Evolutionary conservation across 352 stramenopile genomes (phyloP).

Genomic region (Plasmopara viticola): DNA sequence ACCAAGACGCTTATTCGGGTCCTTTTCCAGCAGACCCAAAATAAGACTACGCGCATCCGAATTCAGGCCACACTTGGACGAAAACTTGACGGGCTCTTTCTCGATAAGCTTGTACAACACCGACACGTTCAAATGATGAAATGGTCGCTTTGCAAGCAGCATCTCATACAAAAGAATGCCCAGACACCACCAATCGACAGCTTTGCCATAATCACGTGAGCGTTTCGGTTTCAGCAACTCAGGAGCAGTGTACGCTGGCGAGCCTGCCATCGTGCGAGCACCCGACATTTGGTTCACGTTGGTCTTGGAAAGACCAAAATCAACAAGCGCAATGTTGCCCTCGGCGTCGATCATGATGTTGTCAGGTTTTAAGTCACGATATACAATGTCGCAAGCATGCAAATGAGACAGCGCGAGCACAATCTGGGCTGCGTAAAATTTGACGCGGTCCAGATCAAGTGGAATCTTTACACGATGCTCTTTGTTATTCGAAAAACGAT

Average conservation of each 20-base stretch:
- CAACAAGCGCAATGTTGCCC: conserved; percentile 91
- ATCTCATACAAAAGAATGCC: conserved; percentile 91
- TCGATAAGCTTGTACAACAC: conserved; percentile 89
- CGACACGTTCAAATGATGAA: conserved; percentile 88
- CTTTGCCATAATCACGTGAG: conserved; percentile 81
- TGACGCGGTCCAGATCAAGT: conserved; percentile 68
- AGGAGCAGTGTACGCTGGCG: conserved; percentile 73
- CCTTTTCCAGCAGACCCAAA: conserved; percentile 73
- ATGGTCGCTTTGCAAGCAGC: conserved; percentile 86
- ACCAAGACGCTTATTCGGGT: conserved; percentile 75
- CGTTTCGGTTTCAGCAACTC: conserved; percentile 81
- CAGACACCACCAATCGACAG: conserved; percentile 84
- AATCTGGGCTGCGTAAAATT: conserved; percentile 91
- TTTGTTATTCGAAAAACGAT: conserved; percentile 88
- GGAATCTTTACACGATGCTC: conserved; percentile 84
- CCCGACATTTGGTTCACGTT: conserved; percentile 82
- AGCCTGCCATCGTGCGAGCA: conserved; percentile 81
- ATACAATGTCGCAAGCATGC: conserved; percentile 92
- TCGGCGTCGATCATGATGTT: conserved; percentile 94
- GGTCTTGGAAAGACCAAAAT: conserved; percentile 93
- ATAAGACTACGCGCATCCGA: conserved; percentile 70
- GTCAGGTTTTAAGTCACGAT: conserved; percentile 94
- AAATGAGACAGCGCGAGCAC: conserved; percentile 87
- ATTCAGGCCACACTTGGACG: conserved; percentile 59
- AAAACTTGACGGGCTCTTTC: conserved; percentile 84